phyloP scores from a whole-genome alignment of 2,329 filamentous ascomycete genomes.

The Penicillium polonicum region DNA sequence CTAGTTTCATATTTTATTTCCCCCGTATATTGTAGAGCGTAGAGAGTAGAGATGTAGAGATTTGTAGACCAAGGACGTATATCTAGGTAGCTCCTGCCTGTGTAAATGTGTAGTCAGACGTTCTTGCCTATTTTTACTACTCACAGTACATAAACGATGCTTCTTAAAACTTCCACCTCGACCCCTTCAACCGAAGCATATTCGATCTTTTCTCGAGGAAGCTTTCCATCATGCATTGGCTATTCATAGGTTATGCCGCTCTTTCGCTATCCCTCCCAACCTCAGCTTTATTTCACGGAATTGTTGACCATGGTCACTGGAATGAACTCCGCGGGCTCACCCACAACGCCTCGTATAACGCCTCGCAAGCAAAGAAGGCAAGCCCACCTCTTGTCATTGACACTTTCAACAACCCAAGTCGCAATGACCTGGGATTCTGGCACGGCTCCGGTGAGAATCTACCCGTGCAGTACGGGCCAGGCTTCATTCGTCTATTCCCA shows the following conservation, averaged over 20 bases:
- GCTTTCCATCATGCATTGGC: conserved; percentile 7
- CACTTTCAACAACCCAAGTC: conserved; percentile 53
- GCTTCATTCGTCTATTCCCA: conserved; percentile 57
- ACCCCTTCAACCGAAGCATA: not conserved
- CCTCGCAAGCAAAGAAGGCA: not conserved
- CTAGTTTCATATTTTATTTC: not conserved
- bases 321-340: conserved; percentile 13
- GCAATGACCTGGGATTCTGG: conserved; percentile 63
- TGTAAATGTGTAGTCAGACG: not conserved
- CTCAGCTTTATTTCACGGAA: conserved; percentile 4
- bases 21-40: not conserved
- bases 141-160: not conserved
- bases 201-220: not conserved
- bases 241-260: not conserved
- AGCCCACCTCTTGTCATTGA: conserved; percentile 53
- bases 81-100: not conserved
- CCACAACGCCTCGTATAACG: not conserved
- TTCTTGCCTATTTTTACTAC: not conserved
- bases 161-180: not conserved
- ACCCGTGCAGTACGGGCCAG: conserved; percentile 51
- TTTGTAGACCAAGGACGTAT: not conserved
- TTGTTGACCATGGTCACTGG: conserved; percentile 13
- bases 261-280: conserved; percentile 8
- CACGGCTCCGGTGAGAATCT: conserved; percentile 65
- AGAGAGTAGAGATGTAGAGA: not conserved